phyloP scores from a whole-genome alignment of 176 grass and related monocot genomes.

The Triticum urartu region DNA sequence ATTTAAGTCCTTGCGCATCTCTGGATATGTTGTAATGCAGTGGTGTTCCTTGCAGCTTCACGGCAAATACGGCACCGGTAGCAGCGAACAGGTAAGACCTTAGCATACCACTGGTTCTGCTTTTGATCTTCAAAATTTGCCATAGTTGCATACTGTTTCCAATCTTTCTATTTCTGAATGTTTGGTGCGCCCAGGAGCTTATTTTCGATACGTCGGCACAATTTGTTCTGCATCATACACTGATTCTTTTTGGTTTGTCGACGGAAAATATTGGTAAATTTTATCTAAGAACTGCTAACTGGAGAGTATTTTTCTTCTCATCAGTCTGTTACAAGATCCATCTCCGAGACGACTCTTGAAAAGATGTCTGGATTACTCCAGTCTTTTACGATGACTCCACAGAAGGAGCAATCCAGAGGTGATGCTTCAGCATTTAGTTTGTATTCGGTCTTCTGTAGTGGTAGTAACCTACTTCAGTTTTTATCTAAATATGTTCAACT shows the following conservation, averaged over 20 bases:
- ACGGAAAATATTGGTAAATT: background rate
- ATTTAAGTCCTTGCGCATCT: background rate
- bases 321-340: constrained; percentile 70
- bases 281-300: constrained; percentile 11
- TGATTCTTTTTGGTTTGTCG: background rate
- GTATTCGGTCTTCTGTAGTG: background rate
- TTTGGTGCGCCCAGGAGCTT: background rate
- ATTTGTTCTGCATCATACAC: background rate
- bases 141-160: background rate
- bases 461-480: background rate
- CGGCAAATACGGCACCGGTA: constrained; percentile 67
- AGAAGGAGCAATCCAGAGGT: constrained; percentile 74
- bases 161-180: background rate
- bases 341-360: constrained; percentile 74
- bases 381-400: constrained; percentile 68
- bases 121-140: background rate
- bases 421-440: constrained; percentile 10
- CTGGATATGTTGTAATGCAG: background rate
- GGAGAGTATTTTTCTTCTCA: constrained; percentile 21
- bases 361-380: constrained; percentile 62
- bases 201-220: background rate
- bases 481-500: background rate
- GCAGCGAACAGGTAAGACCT: constrained; percentile 47
- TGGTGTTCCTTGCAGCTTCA: constrained; percentile 52
- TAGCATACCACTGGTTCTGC: background rate